Percentiles rank a stretch among this genome's conserved stretches.
Evolutionary conservation across 2,329 filamentous ascomycete species (phyloP).

Genomic region (Ceratocystiopsis minuta): DNA sequence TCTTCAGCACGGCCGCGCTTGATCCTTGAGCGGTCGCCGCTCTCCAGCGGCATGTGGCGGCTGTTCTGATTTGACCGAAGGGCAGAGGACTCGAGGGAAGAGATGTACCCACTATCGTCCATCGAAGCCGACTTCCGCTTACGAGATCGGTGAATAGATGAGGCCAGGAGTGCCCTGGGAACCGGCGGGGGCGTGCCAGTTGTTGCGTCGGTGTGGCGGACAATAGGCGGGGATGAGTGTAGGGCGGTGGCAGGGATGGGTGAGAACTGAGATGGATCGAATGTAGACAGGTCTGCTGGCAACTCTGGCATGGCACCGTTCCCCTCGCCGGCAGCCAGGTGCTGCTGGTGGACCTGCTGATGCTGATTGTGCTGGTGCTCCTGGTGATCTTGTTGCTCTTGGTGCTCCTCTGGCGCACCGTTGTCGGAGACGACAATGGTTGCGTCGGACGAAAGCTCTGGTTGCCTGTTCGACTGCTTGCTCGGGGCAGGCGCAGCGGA

Average conservation of each 20-base stretch:
- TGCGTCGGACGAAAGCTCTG: conserved; percentile 57
- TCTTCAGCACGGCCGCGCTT: conserved; percentile 87
- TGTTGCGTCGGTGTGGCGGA: conserved; percentile 40
- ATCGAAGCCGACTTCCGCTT: conserved; percentile 65
- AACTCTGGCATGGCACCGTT: not conserved
- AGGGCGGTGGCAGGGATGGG: conserved; percentile 51
- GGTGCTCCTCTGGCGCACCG: conserved; percentile 8
- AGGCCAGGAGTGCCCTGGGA: conserved; percentile 28
- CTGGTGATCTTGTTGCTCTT: too few relatives aligned
- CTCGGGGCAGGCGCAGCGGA: conserved; percentile 3
- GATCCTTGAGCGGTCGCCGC: conserved; percentile 52
- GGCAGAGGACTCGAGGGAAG: conserved; percentile 81
- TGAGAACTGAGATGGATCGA: conserved; percentile 44
- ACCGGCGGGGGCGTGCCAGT: conserved; percentile 62
- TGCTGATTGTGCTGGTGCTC: too few relatives aligned
- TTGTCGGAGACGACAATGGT: conserved; percentile 55
- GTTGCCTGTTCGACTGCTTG: conserved; percentile 12
- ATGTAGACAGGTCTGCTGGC: too few relatives aligned
- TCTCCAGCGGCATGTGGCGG: conserved; percentile 48
- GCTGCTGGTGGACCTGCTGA: not conserved
- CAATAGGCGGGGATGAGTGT: conserved; percentile 79
- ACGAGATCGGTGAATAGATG: conserved; percentile 45
- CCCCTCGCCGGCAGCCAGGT: not conserved
- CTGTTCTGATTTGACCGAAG: conserved; percentile 50
- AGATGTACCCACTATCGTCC: conserved; percentile 92